Base-by-base conservation (phyloP, 1,284 basidiomycete species). In the Trichosporon faecale region DNA sequence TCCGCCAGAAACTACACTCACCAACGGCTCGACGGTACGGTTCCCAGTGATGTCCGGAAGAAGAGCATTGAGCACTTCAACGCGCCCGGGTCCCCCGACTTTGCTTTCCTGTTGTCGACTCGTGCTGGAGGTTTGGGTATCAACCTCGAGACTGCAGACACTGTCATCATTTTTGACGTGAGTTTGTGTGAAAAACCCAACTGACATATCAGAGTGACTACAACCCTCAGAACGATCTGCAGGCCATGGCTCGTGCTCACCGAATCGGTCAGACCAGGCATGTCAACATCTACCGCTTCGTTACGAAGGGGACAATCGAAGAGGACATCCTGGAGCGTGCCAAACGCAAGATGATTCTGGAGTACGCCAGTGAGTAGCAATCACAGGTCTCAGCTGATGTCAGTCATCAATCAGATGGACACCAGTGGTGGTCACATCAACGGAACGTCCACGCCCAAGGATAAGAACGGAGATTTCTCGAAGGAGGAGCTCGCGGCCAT, bases 381-480 rank as follows among this genome's bases (percentile, higher is more conserved):
- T 18, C 14, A 3, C 29, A 23, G 35, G 18, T 33, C 46, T 37
- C 49, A 29, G 69, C 67, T 72, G 68, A 74, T 73, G 25, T 70
- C 66, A 94, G 93, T 99, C 85, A 98, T 99, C 86, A 96, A 98
- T 85, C 96, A 99, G 85, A 98, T 99, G 91, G 97, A 99, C 85
- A 99, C 97, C 33, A 95, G 95, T 44, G 97, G 98, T 75, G 93
- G 93, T 64, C 94, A 98, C 84, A 90, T 99, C 74, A 92, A 92
- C 79, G 91, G 94, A 67, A 83, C 88, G 27, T 85, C 89, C 60
- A 94, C 92, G 76, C 89, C 92, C 3, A 92, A 93, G 75, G 92
- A 95, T 81, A 77, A 85, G 71, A 91, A 90, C 77, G 91, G 93
- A 67, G 83, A 89, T 46, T 88, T 98, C 77, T 97, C 93, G 84